These are phyloP conservation scores for Phytophthora cryptogea DNA, from an alignment of 352 stramenopile genomes.

Conservation along the genomic window DNA sequence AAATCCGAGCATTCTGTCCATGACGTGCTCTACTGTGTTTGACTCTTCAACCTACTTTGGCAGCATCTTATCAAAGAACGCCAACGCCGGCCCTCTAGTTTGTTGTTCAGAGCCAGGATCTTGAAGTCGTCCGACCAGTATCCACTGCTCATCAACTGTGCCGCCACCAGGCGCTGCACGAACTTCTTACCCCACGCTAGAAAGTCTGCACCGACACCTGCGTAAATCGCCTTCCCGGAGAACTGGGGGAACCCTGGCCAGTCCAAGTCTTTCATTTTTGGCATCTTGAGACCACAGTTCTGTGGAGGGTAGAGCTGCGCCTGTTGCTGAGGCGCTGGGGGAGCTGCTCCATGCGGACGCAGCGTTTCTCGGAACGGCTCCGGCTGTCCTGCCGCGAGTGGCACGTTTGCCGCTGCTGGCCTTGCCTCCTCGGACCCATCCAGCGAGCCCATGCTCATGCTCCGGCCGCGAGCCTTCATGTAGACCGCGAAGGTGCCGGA, in stretches of 20 bases:
- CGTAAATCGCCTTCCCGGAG: constrained; percentile 1
- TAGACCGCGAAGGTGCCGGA: constrained; percentile 5
- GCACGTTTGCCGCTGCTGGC: too few relatives aligned
- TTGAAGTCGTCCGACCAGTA: constrained; percentile 13
- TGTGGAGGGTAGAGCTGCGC: background rate
- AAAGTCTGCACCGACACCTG: constrained; percentile 10
- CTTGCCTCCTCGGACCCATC: too few relatives aligned
- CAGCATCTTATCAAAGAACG: constrained; percentile 21
- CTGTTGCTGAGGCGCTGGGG: background rate
- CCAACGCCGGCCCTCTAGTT: constrained; percentile 1
- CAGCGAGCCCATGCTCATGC: background rate
- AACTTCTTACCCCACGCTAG: constrained; percentile 9
- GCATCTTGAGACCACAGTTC: constrained; percentile 5
- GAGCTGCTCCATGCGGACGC: too few relatives aligned
- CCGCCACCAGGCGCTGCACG: constrained; percentile 4
- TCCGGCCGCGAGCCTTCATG: background rate
- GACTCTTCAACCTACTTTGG: constrained; percentile 2
- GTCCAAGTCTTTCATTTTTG: constrained; percentile 9
- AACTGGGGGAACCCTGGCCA: constrained; percentile 7
- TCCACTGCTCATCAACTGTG: constrained; percentile 8
- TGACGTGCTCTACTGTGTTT: constrained; percentile 13
- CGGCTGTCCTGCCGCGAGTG: too few relatives aligned
- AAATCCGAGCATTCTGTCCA: constrained; percentile 22
- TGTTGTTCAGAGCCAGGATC: constrained; percentile 6
- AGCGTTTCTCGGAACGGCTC: too few relatives aligned